Conservation (phyloP, 2,329 filamentous ascomycete species). For the Ciborinia camelliae region DNA sequence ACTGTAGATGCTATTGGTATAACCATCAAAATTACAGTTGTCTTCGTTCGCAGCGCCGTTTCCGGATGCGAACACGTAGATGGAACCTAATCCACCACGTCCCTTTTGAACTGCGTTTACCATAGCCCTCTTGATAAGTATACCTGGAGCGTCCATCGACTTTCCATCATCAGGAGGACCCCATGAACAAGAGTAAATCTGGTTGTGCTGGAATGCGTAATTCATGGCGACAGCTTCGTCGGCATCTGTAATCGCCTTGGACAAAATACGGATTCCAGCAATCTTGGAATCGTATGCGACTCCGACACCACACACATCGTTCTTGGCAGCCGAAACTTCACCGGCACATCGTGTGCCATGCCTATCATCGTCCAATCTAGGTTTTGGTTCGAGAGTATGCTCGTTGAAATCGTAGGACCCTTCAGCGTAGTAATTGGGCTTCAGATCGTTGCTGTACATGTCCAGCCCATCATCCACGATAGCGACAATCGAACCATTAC, state of each 20-base stretch:
- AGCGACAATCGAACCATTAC: constrained; percentile 82
- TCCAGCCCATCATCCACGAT: constrained; percentile 96
- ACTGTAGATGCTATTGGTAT: constrained; percentile 99
- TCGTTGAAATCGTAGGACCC: constrained; percentile 98
- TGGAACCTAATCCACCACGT: constrained; percentile 75
- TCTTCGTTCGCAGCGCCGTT: constrained; percentile 85
- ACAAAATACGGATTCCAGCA: constrained; percentile 88
- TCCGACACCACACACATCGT: constrained; percentile 91
- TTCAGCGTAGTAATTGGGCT: constrained; percentile 86
- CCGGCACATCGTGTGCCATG: constrained; percentile 95
- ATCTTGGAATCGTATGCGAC: constrained; percentile 91
- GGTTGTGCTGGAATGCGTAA: constrained; percentile 84
- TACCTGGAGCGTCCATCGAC: constrained; percentile 90
- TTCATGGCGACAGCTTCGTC: constrained; percentile 93
- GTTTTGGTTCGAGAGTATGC: constrained; percentile 70
- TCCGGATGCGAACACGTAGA: constrained; percentile 95
- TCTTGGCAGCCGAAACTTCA: constrained; percentile 87
- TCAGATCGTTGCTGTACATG: constrained; percentile 90
- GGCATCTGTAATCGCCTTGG: constrained; percentile 82
- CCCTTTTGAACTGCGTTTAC: constrained; percentile 88
- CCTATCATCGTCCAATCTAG: constrained; percentile 76
- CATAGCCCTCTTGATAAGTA: constrained; percentile 87
- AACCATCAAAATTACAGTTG: constrained; percentile 99
- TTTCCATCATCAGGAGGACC: constrained; percentile 89
- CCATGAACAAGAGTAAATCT: constrained; percentile 99